These are phyloP conservation scores for Scleromitrula shiraiana DNA, from an alignment of 2,329 filamentous ascomycete genomes.

Conservation along the genomic window DNA sequence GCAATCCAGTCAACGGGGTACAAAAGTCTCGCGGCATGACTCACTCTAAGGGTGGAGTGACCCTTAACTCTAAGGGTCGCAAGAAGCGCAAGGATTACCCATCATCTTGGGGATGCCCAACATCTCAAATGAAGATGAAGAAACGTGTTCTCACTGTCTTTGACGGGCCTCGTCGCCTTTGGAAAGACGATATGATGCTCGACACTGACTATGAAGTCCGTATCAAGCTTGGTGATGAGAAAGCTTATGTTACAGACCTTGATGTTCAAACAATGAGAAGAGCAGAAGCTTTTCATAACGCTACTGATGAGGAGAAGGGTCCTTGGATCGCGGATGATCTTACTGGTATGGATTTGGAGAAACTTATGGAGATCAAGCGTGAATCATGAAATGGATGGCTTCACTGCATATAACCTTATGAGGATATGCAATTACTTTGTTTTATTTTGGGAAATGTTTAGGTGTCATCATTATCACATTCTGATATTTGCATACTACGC, in stretches of 20 bases:
- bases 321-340: constrained; percentile 72
- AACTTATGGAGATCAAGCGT: constrained; percentile 43
- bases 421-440: constrained; percentile 2
- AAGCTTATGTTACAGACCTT: constrained; percentile 76
- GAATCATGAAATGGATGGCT: constrained; percentile 13
- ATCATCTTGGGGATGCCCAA: constrained; percentile 84
- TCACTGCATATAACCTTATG: not conserved
- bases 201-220: constrained; percentile 91
- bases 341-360: constrained; percentile 50
- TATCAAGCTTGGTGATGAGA: constrained; percentile 60
- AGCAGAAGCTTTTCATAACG: constrained; percentile 73
- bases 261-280: constrained; percentile 85
- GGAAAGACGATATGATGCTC: constrained; percentile 99
- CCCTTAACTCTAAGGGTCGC: constrained; percentile 54
- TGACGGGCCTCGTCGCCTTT: constrained; percentile 76
- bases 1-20: constrained; percentile 40
- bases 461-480: not conserved
- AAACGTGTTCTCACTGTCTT: constrained; percentile 93
- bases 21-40: constrained; percentile 67
- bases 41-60: constrained; percentile 67
- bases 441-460: constrained; percentile 4
- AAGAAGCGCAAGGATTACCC: constrained; percentile 94
- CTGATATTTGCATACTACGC: constrained; percentile 3
- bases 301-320: constrained; percentile 81
- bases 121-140: constrained; percentile 95